Evolutionary conservation across 805 yeast species (phyloP), one percentile per base, ranked within the genome.

Genomic region (Wickerhamomyces tratensis): DNA sequence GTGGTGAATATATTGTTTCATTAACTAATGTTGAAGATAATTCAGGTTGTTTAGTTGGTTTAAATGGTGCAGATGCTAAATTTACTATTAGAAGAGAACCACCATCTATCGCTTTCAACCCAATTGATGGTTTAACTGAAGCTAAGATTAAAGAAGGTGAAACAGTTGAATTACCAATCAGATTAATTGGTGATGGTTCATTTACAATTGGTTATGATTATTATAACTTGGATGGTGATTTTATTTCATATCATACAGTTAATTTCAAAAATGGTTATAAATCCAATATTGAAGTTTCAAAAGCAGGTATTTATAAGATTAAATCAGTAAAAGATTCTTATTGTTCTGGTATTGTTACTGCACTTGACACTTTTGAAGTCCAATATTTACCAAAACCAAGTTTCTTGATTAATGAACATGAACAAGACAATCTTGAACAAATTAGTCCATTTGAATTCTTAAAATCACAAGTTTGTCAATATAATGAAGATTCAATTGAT

Each of bases 41-140:
- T n/a, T 75, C 84, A 10, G 79, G 80, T 1, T 93, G 99, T 63
- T 69, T 72, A 20, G 91, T 86, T n/a, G 77, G 76, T 11, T 63
- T 85, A 43, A 73, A 77, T 38, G 77, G 74, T 15, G 73, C 74
- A 25, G 89, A 84, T 47, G 77, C 78, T 13, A 71, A 63, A 26
- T 66, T 93, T n/a, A 68, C 70, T 30, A 88, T 88, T 2, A 75
- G 89, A 51, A 66, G 77, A 40, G 86, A 81, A 43, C 63, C 80
- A 2, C 95, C 98, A 25, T 58, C 65, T 5, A 78, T 73, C 6
- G 64, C 64, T 2, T 75, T 79, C 49, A 63, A 65, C 38, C 57
- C 67, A 5, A 43, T 50, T 6, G 62, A 63, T 20, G 66, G 67
- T n/a, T 63, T 67, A 5, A 52, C 52, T 20, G 51, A 59, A 11